Base-by-base conservation (phyloP, 2,329 filamentous ascomycete species). In the Diaporthe citriasiana region DNA sequence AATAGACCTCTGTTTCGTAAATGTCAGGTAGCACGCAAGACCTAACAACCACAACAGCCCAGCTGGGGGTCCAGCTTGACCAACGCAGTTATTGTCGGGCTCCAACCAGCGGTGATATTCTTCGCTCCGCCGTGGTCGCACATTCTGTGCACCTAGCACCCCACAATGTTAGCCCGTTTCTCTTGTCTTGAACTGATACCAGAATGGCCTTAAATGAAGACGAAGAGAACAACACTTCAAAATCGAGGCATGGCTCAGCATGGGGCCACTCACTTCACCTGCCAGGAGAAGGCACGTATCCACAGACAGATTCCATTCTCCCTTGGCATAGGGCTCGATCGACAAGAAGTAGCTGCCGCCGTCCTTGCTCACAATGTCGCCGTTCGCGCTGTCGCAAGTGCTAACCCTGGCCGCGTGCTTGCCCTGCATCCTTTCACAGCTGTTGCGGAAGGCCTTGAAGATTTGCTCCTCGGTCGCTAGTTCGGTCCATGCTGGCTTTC, bases 131-230 rank as follows among this genome's bases (percentile, higher is more conserved):
- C 56, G 22, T 40, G 56, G 33, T 25, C 33, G 27, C 56, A 40
- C 35, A 59, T 25, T 2, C 22, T 25, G 17, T 27, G n/a, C 7
- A 59, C 4, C 33, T 59, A 35, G 0, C 7, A 19, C 27, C 27
- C 4, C 27, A 30, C 25, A 22, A 10, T 30, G 15, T 33, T 17
- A 55, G 51, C 27, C 19, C 27, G 19, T 19, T 30, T 55, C 9
- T 5, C 15, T 9, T 25, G 19, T 55, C 27, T 22, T 25, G 7
- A 3, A 55, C 25, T 25, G 12, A 4, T 6, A 7, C 0, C 0
- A 4, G 1, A 17, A 55, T 2, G 0, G 10, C 15, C 4, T 4
- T 19, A 4, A 33, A 15, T 1, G 17, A 10, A 1, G 6, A 55
- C 2, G 22, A 3, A 10, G 25, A 3, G 4, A 7, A 17, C 12